Evolutionary conservation across 225 moss, liverwort and hornwort genomes (phyloP).

Genomic region (Pseudisothecium myosuroides): DNA sequence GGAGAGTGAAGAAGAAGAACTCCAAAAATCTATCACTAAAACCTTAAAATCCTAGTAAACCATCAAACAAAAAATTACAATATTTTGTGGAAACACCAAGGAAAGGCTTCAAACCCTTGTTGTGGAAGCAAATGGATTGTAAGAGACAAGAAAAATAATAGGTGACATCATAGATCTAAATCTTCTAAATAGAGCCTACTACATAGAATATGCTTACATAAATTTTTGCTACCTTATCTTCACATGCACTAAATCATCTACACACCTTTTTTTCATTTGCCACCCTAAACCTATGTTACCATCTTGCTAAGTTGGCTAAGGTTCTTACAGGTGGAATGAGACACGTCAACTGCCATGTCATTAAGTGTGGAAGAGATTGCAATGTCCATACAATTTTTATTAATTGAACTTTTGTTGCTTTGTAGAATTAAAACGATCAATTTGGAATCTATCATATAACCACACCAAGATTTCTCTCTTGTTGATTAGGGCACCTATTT

Average conservation of each 20-base stretch:
- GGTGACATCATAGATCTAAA: not conserved
- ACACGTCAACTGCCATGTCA: rapidly evolving
- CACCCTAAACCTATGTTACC: no score
- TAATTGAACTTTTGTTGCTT: not conserved
- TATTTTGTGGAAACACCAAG: not conserved
- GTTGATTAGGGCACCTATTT: not conserved
- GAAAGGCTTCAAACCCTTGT: not conserved
- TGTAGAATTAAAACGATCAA: rapidly evolving
- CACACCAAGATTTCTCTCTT: rapidly evolving
- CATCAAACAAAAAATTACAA: not conserved
- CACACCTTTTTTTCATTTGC: not conserved
- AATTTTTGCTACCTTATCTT: not conserved
- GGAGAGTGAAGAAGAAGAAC: rapidly evolving
- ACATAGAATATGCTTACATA: rapidly evolving
- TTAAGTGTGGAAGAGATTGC: not conserved
- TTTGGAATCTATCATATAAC: not conserved
- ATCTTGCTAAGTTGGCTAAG: not conserved
- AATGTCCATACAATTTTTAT: rapidly evolving
- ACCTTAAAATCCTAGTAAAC: not conserved
- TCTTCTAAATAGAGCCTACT: rapidly evolving
- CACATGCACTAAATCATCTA: not conserved
- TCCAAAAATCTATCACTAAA: not conserved
- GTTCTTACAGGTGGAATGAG: not conserved
- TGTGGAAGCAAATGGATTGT: not conserved
- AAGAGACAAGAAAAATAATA: not conserved